Evolutionary conservation across 805 yeast genomes (phyloP), one percentile per base, ranked within the genome.

Genomic region (Ogataea henricii): DNA sequence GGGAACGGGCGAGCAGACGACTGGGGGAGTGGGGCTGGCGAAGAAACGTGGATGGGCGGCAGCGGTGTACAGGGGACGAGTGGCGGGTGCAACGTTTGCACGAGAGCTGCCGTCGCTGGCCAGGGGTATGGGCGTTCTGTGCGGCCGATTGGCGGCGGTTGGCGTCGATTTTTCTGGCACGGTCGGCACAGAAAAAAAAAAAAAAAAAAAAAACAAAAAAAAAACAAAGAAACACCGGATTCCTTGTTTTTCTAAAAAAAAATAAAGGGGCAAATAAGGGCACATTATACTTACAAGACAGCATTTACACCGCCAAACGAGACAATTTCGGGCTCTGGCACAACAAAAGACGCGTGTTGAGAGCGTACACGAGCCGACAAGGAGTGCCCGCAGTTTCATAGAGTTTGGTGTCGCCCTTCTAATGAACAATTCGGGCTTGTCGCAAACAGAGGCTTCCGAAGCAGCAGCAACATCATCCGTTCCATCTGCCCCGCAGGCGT

Each of bases 371-470:
- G 17, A 39, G 32, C 33, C 9, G 33, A 10, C 3, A 18, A 25
- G 17, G 25, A 25, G 33, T 27, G 42, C 17, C 9, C 10, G 22
- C 25, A 8, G 17, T 14, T 26, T 18, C 17, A 3, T 5, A 12
- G 23, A 39, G 33, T 39, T 27, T 16, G 34, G 25, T 12, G 27
- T 20, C 33, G 22, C 29, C 33, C 13, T 18, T 6, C 26, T 26
- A 39, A 39, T 39, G 42, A 39, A 29, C 42, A 39, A 39, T 39
- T 26, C 42, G 42, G 42, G 42, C 42, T 27, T 10, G 39, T 35
- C 42, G 16, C 42, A 39, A 9, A 26, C 42, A 25, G 20, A 39
- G 33, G 32, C 42, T 16, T 39, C 33, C 25, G 34, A 39, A 39
- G 42, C 42, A 18, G 33, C 42, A 39, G 22, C 30, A 26, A 29